phyloP scores from a whole-genome alignment of 148 eudicot species.

The Agrostemma githago region DNA sequence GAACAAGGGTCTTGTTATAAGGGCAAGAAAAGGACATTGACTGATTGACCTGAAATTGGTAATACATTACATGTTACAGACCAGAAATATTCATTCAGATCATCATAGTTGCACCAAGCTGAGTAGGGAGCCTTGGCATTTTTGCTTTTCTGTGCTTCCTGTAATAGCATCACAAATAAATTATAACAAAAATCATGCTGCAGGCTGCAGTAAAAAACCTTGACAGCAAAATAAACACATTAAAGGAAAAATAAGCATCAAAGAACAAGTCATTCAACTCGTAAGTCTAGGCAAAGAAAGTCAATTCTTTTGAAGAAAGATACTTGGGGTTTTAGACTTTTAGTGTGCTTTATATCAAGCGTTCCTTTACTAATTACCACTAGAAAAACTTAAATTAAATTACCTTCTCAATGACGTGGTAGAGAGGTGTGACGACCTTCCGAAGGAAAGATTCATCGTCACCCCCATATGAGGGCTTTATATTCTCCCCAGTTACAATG shows the following conservation, averaged over 20 bases:
- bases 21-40: not conserved
- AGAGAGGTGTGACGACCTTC: constrained; percentile 83
- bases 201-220: not conserved
- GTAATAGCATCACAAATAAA: constrained; percentile 28
- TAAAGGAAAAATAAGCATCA: not conserved
- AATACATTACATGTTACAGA: constrained; percentile 23
- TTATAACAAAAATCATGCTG: constrained; percentile 11
- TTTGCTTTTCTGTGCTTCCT: constrained; percentile 82
- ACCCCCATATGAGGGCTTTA: constrained; percentile 97
- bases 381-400: not conserved
- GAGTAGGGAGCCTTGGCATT: constrained; percentile 82
- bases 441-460: constrained; percentile 90
- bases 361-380: constrained; percentile 35
- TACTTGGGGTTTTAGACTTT: not conserved
- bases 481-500: constrained; percentile 90
- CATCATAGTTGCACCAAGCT: constrained; percentile 94
- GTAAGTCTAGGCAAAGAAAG: not conserved
- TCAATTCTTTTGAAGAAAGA: too few species aligned
- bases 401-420: constrained; percentile 80
- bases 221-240: not conserved
- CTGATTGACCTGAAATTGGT: not conserved
- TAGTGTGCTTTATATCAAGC: constrained; percentile 3
- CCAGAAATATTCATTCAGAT: constrained; percentile 88
- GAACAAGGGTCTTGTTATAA: constrained; percentile 1
- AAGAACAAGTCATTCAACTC: not conserved